Evolutionary conservation across 169 alveolate species (phyloP).

Genomic region (Plasmodium cynomolgi): DNA sequence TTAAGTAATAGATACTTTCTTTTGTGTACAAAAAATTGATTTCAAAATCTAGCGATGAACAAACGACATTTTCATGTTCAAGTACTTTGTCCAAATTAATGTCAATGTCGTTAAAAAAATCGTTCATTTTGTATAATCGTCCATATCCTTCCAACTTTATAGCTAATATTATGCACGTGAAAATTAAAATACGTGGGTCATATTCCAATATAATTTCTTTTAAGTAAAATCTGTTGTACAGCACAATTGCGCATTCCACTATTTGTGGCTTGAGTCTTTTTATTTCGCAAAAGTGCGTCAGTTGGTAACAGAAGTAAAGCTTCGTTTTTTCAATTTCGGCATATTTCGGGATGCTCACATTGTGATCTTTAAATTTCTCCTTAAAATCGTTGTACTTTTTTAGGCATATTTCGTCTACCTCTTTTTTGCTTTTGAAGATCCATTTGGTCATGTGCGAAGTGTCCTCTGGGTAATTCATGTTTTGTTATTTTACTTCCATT

Average conservation of each 20-base stretch:
- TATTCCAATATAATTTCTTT: constrained; percentile 78
- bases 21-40: constrained; percentile 26
- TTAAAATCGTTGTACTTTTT: constrained; percentile 63
- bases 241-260: constrained; percentile 68
- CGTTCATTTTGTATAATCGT: constrained; percentile 41
- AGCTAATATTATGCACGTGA: constrained; percentile 79
- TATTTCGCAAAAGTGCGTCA: constrained; percentile 53
- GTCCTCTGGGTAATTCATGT: constrained; percentile 69
- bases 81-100: constrained; percentile 66
- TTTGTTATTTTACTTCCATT: constrained; percentile 18
- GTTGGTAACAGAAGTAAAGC: constrained; percentile 52
- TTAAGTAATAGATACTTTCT: constrained; percentile 46
- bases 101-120: constrained; percentile 66
- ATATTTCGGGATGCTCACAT: constrained; percentile 60
- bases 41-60: constrained; percentile 51
- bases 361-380: constrained; percentile 54
- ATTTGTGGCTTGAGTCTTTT: constrained; percentile 39
- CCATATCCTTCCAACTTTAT: constrained; percentile 81
- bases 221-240: constrained; percentile 77
- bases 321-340: constrained; percentile 61
- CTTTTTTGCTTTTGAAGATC: constrained; percentile 58
- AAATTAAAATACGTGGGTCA: constrained; percentile 82
- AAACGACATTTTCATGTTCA: constrained; percentile 68
- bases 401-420: constrained; percentile 47
- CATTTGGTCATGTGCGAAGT: constrained; percentile 68